A percentile compares a stretch with the other conserved stretches of the same genome.
Evolutionary conservation across 768 basidiomycete genomes (phyloP).

Genomic region (Boletus pseudopeckii): DNA sequence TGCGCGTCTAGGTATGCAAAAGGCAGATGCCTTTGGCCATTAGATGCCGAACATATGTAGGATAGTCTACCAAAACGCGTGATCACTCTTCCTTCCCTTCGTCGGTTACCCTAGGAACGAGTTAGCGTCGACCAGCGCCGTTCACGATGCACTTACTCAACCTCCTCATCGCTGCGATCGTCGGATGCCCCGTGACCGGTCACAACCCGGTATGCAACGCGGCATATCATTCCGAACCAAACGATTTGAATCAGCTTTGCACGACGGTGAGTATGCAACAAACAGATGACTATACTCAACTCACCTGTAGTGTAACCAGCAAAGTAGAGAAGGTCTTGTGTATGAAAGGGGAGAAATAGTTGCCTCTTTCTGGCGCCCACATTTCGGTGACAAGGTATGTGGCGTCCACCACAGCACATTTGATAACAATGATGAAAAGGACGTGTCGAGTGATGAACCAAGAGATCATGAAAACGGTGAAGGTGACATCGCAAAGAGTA

Average conservation of each 20-base stretch:
- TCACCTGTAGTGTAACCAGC: slow-evolving; percentile 62
- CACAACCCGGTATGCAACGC: slow-evolving; percentile 79
- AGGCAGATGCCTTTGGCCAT: slow-evolving; percentile 18
- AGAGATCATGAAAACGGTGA: slow-evolving; percentile 78
- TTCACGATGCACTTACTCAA: slow-evolving; percentile 37
- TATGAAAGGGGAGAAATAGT: slow-evolving; percentile 48
- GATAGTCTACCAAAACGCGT: slow-evolving; percentile 22
- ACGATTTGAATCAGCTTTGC: slow-evolving; percentile 65
- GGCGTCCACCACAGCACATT: slow-evolving; percentile 52
- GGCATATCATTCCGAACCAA: slow-evolving; percentile 87
- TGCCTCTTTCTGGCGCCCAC: slow-evolving; percentile 59
- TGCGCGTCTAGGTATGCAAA: slow-evolving; percentile 27
- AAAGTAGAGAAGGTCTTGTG: slow-evolving; percentile 50
- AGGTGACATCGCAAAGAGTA: slow-evolving; percentile 66
- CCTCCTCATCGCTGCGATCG: slow-evolving; percentile 80
- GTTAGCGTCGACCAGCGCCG: slow-evolving; percentile 8
- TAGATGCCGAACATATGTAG: slow-evolving; percentile 22
- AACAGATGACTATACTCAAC: not conserved
- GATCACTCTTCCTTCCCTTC: slow-evolving; percentile 28
- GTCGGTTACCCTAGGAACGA: slow-evolving; percentile 10
- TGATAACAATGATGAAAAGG: slow-evolving; percentile 71
- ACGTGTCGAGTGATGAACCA: slow-evolving; percentile 92
- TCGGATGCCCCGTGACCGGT: slow-evolving; percentile 77
- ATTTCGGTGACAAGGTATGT: slow-evolving; percentile 44
- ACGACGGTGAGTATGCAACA: slow-evolving; percentile 4